A percentile compares a stretch with the other conserved stretches of the same genome.
These are phyloP conservation scores for Russula sp. DNA, from an alignment of 768 basidiomycete genomes.

Conservation along the genomic window DNA sequence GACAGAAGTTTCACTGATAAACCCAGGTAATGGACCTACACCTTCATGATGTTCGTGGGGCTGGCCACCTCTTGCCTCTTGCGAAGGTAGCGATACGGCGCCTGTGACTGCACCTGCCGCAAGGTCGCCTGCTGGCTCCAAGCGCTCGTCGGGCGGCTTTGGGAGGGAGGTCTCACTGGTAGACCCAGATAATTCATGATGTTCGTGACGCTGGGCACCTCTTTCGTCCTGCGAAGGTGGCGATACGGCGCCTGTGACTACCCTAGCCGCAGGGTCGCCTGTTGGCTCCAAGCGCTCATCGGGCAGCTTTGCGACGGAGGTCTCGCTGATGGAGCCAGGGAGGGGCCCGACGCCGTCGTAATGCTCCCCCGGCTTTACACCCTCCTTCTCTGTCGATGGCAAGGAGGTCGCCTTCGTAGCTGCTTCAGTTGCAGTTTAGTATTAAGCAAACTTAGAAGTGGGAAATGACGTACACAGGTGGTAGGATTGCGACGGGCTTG, in stretches of 20 bases:
- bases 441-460: background rate
- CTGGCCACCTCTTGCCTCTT: slow-evolving; percentile 27
- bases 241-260: slow-evolving; percentile 16
- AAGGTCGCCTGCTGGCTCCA: too few species aligned
- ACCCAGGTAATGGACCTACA: slow-evolving; percentile 43
- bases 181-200: slow-evolving; percentile 35
- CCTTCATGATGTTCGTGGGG: slow-evolving; percentile 32
- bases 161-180: slow-evolving; percentile 39
- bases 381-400: slow-evolving; percentile 32
- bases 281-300: slow-evolving; percentile 32
- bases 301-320: slow-evolving; percentile 42
- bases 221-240: slow-evolving; percentile 31
- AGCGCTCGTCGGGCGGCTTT: slow-evolving; percentile 40
- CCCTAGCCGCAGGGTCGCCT: background rate
- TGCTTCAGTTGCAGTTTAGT: background rate
- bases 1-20: slow-evolving; percentile 36
- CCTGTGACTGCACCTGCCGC: background rate
- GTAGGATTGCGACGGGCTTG: background rate
- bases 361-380: slow-evolving; percentile 29
- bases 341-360: slow-evolving; percentile 41
- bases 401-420: slow-evolving; percentile 24
- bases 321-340: slow-evolving; percentile 40
- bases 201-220: slow-evolving; percentile 29
- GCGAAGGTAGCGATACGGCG: slow-evolving; percentile 30
- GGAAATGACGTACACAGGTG: background rate